phyloP scores from a whole-genome alignment of 2,329 filamentous ascomycete genomes.

The Chlorencoelia australis region DNA sequence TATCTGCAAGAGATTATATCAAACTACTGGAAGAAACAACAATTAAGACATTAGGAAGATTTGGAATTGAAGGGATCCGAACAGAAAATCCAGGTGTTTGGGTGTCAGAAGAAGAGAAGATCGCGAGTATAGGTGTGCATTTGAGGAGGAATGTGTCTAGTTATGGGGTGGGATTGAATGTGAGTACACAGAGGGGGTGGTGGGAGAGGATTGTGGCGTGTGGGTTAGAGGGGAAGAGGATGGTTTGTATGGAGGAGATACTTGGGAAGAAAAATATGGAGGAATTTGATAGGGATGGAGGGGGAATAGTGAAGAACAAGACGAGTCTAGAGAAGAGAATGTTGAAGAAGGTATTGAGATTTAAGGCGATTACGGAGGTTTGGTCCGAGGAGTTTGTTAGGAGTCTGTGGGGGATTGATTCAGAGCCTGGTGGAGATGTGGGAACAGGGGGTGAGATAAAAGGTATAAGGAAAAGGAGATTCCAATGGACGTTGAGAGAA shows the following conservation, averaged over 20 bases:
- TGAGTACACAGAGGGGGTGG: conserved; percentile 54
- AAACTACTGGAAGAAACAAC: conserved; percentile 68
- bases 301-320: no score
- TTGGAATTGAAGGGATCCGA: conserved; percentile 50
- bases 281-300: no score
- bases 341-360: no score
- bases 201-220: conserved; percentile 77
- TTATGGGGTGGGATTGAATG: conserved; percentile 75
- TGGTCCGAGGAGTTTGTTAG: no score
- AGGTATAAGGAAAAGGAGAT: no score
- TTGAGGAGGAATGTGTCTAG: conserved; percentile 73
- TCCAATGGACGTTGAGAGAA: no score
- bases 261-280: neutral
- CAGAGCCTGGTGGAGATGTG: no score
- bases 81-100: conserved; percentile 49
- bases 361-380: no score
- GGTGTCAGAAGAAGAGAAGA: conserved; percentile 46
- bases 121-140: conserved; percentile 89
- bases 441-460: no score
- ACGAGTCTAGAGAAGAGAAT: no score
- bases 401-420: no score
- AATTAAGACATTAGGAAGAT: conserved; percentile 51
- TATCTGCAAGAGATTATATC: conserved; percentile 69
- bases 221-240: conserved; percentile 68
- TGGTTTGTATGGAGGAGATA: conserved; percentile 54